Percentiles rank a stretch among this genome's conserved stretches.
These are phyloP conservation scores for Scytalidium lignicola DNA, from an alignment of 2,329 filamentous ascomycete genomes.

Conservation along the genomic window DNA sequence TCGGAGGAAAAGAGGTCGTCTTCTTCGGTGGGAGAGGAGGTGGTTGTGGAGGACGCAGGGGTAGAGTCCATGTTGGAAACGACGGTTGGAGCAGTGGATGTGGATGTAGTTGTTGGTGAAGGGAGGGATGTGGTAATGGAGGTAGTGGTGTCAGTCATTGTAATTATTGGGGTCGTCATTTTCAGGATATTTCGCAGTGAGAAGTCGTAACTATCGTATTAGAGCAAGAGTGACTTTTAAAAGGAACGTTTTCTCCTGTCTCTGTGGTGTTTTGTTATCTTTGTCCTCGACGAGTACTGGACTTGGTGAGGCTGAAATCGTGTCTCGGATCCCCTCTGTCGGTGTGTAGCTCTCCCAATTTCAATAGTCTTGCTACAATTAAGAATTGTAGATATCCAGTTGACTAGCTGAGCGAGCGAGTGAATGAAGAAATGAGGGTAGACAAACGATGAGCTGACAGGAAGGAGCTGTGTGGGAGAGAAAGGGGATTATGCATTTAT, in stretches of 20 bases:
- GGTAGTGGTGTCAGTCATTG: background rate
- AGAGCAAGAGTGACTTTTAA: background rate
- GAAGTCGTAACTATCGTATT: too few relatives aligned
- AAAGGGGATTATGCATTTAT: too few relatives aligned
- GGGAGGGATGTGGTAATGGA: background rate
- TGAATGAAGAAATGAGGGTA: background rate
- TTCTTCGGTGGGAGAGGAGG: constrained; percentile 30
- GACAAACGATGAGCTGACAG: background rate
- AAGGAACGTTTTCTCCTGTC: background rate
- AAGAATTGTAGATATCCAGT: too few relatives aligned
- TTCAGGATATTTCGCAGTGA: background rate
- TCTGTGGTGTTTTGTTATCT: background rate
- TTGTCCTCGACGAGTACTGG: background rate
- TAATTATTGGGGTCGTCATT: background rate
- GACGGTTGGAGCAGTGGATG: constrained; percentile 13
- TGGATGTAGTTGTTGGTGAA: constrained; percentile 2
- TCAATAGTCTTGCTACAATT: too few relatives aligned
- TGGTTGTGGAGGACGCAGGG: constrained; percentile 16
- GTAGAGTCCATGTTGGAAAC: constrained; percentile 12
- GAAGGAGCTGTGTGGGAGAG: background rate
- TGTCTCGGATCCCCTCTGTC: background rate
- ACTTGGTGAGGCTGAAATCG: background rate
- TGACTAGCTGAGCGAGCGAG: background rate
- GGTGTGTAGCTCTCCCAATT: too few relatives aligned
- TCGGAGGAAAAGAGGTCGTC: constrained; percentile 67